Evolutionary conservation across 108 stramenopile species (phyloP).

Genomic region (Skeletonema marinoi): DNA sequence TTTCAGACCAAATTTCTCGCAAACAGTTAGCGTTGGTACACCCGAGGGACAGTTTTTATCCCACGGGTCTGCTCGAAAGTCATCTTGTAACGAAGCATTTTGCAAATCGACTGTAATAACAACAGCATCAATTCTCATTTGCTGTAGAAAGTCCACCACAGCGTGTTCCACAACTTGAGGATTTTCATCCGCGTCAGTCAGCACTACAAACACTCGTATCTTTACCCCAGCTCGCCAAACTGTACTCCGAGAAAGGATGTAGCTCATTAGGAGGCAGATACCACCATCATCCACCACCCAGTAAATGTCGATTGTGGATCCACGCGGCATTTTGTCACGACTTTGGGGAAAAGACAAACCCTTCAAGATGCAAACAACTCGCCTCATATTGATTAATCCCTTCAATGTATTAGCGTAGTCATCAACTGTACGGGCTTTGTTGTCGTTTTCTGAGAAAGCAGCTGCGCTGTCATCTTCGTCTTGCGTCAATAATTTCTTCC

Average conservation of each 20-base stretch:
- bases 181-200: conserved; percentile 45
- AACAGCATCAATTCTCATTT: conserved; percentile 47
- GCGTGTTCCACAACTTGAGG: conserved; percentile 33
- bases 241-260: conserved; percentile 58
- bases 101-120: conserved; percentile 43
- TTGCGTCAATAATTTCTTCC: neutral
- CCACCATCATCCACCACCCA: conserved; percentile 84
- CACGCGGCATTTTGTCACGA: neutral
- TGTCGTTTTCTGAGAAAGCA: neutral
- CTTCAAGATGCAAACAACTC: conserved; percentile 56
- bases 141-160: conserved; percentile 33
- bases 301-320: conserved; percentile 75
- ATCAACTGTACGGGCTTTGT: conserved; percentile 19
- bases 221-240: conserved; percentile 51
- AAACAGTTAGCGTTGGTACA: neutral
- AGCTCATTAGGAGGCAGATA: conserved; percentile 74
- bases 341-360: conserved; percentile 27
- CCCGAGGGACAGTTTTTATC: conserved; percentile 2
- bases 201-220: conserved; percentile 61
- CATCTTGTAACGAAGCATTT: neutral
- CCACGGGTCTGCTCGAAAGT: neutral
- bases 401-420: conserved; percentile 49
- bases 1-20: conserved; percentile 32
- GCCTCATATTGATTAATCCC: conserved; percentile 56
- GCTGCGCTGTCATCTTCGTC: neutral